Evolutionary conservation across 1,139 yeast species (phyloP).

Genomic region (Taphrina wiesneri): DNA sequence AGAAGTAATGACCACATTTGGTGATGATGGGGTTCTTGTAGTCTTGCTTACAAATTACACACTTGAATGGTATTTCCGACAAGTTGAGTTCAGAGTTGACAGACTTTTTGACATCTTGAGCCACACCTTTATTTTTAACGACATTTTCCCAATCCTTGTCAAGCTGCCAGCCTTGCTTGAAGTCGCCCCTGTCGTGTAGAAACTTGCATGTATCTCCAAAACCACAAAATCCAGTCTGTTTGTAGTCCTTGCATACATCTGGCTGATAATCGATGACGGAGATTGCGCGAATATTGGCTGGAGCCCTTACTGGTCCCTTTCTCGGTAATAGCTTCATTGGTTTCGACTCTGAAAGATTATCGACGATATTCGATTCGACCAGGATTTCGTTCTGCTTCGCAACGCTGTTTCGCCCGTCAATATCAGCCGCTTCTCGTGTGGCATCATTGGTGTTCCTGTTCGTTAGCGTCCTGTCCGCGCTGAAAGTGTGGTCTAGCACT

Average conservation of each 20-base stretch:
- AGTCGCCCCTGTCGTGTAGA: constrained; percentile 66
- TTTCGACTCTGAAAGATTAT: constrained; percentile 37
- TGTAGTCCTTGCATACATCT: constrained; percentile 90
- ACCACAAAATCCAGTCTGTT: constrained; percentile 92
- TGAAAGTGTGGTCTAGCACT: background rate
- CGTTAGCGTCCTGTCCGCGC: background rate
- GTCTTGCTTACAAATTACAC: constrained; percentile 62
- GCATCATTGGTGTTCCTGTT: constrained; percentile 24
- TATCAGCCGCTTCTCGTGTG: constrained; percentile 24
- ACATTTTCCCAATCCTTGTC: constrained; percentile 69
- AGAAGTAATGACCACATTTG: constrained; percentile 65
- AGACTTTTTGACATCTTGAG: background rate
- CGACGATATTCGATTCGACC: constrained; percentile 41
- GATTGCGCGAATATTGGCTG: constrained; percentile 66
- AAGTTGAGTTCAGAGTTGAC: constrained; percentile 34
- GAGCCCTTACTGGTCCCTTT: constrained; percentile 49
- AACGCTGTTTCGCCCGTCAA: constrained; percentile 35
- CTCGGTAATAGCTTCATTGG: constrained; percentile 26
- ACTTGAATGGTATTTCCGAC: constrained; percentile 58
- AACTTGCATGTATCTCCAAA: constrained; percentile 98
- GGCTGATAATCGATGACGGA: constrained; percentile 87
- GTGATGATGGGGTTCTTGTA: constrained; percentile 64
- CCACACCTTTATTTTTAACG: constrained; percentile 35
- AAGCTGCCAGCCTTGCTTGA: constrained; percentile 68
- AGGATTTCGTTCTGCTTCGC: constrained; percentile 14